These are phyloP conservation scores for Candida odintsovae DNA, from an alignment of 805 yeast species.

Conservation along the genomic window DNA sequence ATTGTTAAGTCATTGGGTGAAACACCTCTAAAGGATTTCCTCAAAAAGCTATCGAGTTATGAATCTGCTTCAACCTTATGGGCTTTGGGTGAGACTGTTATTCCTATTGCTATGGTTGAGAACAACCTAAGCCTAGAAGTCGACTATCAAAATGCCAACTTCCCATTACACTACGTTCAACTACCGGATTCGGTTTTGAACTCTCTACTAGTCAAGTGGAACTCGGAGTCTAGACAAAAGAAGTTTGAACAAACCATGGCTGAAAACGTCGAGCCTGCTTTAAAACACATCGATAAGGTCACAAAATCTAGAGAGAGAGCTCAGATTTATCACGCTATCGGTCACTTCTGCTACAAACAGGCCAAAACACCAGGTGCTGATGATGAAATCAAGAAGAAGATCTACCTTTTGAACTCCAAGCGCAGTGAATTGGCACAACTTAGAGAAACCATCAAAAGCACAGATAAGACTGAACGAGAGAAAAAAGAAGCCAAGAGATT, in stretches of 20 bases:
- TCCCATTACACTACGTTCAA: slow-evolving; percentile 7
- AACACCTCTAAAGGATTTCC: neutral
- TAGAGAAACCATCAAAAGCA: slow-evolving; percentile 35
- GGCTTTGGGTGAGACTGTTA: slow-evolving; percentile 50
- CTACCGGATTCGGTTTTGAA: slow-evolving; percentile 25
- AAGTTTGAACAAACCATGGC: slow-evolving; percentile 52
- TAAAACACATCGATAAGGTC: slow-evolving; percentile 11
- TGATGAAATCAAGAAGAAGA: slow-evolving; percentile 38
- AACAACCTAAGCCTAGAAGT: slow-evolving; percentile 12
- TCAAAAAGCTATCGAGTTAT: slow-evolving; percentile 21
- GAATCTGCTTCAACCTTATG: slow-evolving; percentile 61
- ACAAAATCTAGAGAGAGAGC: slow-evolving; percentile 29
- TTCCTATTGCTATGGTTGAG: slow-evolving; percentile 53
- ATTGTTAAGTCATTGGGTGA: slow-evolving; percentile 22
- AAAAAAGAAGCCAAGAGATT: slow-evolving; percentile 48
- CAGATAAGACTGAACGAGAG: slow-evolving; percentile 37
- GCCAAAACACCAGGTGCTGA: slow-evolving; percentile 38
- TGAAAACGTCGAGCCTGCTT: slow-evolving; percentile 42
- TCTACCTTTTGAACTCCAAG: slow-evolving; percentile 36
- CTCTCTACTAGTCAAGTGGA: slow-evolving; percentile 58
- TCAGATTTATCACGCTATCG: slow-evolving; percentile 52
- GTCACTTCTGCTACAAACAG: slow-evolving; percentile 69
- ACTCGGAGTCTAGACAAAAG: slow-evolving; percentile 64
- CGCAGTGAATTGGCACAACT: slow-evolving; percentile 45
- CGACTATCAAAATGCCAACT: slow-evolving; percentile 3